Base-by-base conservation (phyloP, 2,329 filamentous ascomycete genomes). In the Neurospora sp. region DNA sequence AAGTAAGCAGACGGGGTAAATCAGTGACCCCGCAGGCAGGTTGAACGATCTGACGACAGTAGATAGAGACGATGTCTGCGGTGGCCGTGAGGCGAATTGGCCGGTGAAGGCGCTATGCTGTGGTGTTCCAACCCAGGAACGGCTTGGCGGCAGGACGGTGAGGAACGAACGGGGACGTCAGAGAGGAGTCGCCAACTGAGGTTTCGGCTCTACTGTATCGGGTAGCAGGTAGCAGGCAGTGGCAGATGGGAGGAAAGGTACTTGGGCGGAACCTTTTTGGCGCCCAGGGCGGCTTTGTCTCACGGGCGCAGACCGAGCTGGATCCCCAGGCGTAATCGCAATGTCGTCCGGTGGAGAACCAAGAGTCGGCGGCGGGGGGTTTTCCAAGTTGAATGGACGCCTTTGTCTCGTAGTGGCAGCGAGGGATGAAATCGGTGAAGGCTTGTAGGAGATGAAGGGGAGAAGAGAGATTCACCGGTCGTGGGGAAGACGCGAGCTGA, bases 391-490 rank as follows among this genome's bases (percentile, higher is more conserved):
- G 73, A 73, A 70, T 70, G 71, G 66, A 69, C 69, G 71, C 68
- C 58, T 68, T 72, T 70, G 72, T 73, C 71, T 72, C 69, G 73
- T 73, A 70, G 71, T 70, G 69, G 70, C 72, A 19, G 67, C 23
- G 66, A 69, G 70, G 71, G 69, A 72, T 70, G 71, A 68, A 75
- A 75, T 76, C 75, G 75, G 75, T 76, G 74, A 75, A 70, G 66
- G 70, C 52, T 66, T 67, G 11, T 71, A 73, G 69, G 72, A 74
- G 71, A 73, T 73, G 72, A 75, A 73, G 71, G 72, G 71, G 73
- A 73, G 70, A 71, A 72, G 71, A 73, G 42, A 72, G 68, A 73
- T 75, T 75, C 74, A 76, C 75, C 75, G 75, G 75, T 76, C 71
- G 72, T 72, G 72, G 66, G 71, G 73, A 72, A 73, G 70, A 69